Evolutionary conservation across 78 protist species (phyloP).

Genomic region (Planoprotostelium fungivorum): DNA sequence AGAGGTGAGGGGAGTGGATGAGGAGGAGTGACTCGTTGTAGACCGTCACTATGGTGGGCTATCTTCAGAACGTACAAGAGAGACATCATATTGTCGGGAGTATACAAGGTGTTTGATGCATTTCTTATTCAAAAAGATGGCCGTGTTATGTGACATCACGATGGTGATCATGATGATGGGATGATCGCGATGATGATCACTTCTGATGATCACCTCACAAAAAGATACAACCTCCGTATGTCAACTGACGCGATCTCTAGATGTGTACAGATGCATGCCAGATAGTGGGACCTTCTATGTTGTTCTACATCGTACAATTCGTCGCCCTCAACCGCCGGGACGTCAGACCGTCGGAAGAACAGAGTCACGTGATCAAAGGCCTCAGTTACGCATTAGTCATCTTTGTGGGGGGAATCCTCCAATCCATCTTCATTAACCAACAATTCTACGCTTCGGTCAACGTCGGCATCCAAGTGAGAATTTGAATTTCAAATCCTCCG

Average conservation of each 20-base stretch:
- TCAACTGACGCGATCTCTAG: no score
- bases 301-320: no score
- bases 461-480: neutral
- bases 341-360: no score
- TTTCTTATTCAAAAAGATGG: neutral
- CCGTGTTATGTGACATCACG: neutral
- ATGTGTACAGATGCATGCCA: no score
- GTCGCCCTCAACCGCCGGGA: no score
- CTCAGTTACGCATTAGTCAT: neutral
- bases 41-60: neutral
- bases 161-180: no score
- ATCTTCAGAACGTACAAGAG: neutral
- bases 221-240: no score
- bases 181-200: no score
- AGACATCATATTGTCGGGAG: no score
- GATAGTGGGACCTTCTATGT: no score
- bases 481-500: no score
- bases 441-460: neutral
- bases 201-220: no score
- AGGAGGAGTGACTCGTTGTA: neutral
- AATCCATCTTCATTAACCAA: neutral
- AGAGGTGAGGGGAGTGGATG: neutral
- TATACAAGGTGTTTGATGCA: neutral
- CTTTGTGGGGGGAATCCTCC: neutral
- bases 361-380: neutral